Evolutionary conservation across 257 asterid species (phyloP), one percentile per base, ranked within the genome.

Genomic region (Solanum rostratum): DNA sequence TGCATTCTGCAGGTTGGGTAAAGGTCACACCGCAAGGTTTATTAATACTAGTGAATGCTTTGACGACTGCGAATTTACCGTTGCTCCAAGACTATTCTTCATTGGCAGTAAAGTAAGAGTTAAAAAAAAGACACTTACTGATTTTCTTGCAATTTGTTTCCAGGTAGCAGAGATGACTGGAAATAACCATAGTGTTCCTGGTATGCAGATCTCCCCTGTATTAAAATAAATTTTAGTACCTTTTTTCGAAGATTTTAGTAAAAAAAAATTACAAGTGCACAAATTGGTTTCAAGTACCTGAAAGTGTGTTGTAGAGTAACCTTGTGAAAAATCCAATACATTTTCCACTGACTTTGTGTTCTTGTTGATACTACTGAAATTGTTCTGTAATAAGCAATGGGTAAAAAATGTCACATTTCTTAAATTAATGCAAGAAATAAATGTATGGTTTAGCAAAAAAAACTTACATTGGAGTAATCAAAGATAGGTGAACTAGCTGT

Each of bases 401-500:
- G 52, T 10, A 41, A 57, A 24, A 18, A 45, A 10, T 69, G 45
- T 54, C 29, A 16, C 69, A 20, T 37, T 37, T 54, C 27, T 33
- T 46, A 11, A 54, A 12, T 15, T 6, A 84, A 53, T 15, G 49
- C 12, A 54, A 2, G 27, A 68, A 4, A 69, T 18, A 37, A 69
- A 69, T 37, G 50, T 69, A 19, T 33, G 18, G 1, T 39, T 18
- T 37, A 10, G 78, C 4, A 3, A 66, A 33, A n/a, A 52, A 43
- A 45, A 89, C 94, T 93, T 52, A 92, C 97, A 84, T 83, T 65
- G 93, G 94, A 89, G 86, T 85, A 87, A 69, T 90, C 86, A 87
- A 91, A 87, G 81, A 92, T 80, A 41, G 98, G 92, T 27, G 98
- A 95, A 80, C 98, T 95, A 15, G 98, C 98, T 73, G 98, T 95